Evolutionary conservation across 2,329 filamentous ascomycete species (phyloP), one percentile per base, ranked within the genome.

Genomic region (Pestalotiopsis sp.): DNA sequence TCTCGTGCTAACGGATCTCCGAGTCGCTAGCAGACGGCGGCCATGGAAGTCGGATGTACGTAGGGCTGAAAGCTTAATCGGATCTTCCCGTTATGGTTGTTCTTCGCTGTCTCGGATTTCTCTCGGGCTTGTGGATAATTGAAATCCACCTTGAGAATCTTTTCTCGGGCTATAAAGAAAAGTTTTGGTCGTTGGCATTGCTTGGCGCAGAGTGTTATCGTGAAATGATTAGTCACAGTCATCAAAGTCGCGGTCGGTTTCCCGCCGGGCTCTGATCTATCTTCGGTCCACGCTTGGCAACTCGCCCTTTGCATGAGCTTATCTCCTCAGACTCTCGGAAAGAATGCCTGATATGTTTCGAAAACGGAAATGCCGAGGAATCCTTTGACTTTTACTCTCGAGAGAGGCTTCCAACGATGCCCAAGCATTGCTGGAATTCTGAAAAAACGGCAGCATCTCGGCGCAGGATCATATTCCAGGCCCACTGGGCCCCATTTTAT

Each of bases 391-490:
- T 52, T 9, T 52, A 52, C 31, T 36, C 1, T 36, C 31, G 1
- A 36, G 7, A 9, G 11, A 23, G 45, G 17, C 17, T 52, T 9
- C 17, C 45, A 52, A 52, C 45, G n/a, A 20, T 52, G 45, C 20
- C 45, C 17, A n/a, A 52, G 45, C 45, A 52, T 52, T 52, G 45
- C 45, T 23, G 4, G 23, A 39, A 14, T 64, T 13, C n/a, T 36
- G 23, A 20, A 20, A 20, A 31, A 17, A 49, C 61, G 61, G 61
- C 36, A 64, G 39, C 61, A 64, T 64, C 38, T 64, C 61, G 61
- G 61, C 61, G 61, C n/a, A 36, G 61, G n/a, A 49, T 64, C 41
- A 41, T 39, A 39, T 36, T 38, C 39, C 4, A 23, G 61, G 25
- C 25, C 61, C 61, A 64, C 61, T 5, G 11, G 12, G 38, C 6